These are phyloP conservation scores for Taphrina populina DNA, from an alignment of 1,139 yeast genomes.

Conservation along the genomic window DNA sequence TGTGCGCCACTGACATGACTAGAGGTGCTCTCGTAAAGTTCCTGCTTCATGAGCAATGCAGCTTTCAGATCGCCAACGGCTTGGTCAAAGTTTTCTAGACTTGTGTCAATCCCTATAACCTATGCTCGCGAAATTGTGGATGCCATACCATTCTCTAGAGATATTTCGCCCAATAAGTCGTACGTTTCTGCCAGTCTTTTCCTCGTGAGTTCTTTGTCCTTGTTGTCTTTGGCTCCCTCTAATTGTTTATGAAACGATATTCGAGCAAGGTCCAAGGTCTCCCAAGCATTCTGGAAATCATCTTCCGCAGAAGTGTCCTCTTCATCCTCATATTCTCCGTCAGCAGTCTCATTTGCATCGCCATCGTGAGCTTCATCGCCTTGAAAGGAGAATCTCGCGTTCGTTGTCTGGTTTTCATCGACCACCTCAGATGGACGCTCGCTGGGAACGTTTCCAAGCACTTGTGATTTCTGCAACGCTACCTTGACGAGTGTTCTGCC, in stretches of 20 bases:
- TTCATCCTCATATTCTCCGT: constrained; percentile 45
- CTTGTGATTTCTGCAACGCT: constrained; percentile 72
- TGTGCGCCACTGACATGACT: constrained; percentile 74
- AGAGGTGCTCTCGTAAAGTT: constrained; percentile 52
- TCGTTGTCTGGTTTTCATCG: constrained; percentile 1
- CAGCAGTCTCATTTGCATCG: constrained; percentile 46
- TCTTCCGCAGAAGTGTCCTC: constrained; percentile 56
- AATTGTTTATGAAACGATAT: constrained; percentile 57
- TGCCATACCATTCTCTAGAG: constrained; percentile 58
- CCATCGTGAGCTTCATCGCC: constrained; percentile 46
- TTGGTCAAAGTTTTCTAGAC: constrained; percentile 63
- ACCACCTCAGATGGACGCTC: constrained; percentile 12
- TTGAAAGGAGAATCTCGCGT: constrained; percentile 37
- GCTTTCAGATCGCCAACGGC: constrained; percentile 66
- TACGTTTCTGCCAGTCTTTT: constrained; percentile 70
- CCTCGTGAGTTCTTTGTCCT: constrained; percentile 41
- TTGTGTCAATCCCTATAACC: neutral
- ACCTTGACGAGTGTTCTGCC: constrained; percentile 78
- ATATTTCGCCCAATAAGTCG: constrained; percentile 83
- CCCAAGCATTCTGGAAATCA: constrained; percentile 89
- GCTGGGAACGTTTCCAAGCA: constrained; percentile 55
- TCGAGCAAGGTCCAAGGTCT: constrained; percentile 72
- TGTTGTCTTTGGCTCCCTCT: constrained; percentile 40
- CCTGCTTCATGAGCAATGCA: constrained; percentile 57
- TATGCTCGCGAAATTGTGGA: constrained; percentile 43